Base-by-base conservation (phyloP, 768 basidiomycete species). In the Mycena haematopus region DNA sequence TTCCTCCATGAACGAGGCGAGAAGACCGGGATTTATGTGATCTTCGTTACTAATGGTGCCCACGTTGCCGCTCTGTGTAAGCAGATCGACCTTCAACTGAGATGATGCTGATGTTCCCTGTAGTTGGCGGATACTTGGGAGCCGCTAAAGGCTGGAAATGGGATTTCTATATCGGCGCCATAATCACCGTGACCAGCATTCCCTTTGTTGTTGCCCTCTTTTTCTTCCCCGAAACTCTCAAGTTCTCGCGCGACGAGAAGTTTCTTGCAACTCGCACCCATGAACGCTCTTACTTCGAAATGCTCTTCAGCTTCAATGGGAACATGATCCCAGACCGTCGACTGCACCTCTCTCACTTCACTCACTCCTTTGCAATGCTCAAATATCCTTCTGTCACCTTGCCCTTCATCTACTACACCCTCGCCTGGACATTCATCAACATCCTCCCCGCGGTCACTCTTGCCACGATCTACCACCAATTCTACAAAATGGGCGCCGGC, bases 1-100 rank as follows among this genome's bases (percentile, higher is more conserved):
- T 65, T 65, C 14, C 64, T 66, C 40, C 67, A 68, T 33, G 65
- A 68, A 27, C 44, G 67, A 14, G 67, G 67, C 19, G 67, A 65
- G 40, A 68, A 68, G 56, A 68, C 64, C 0, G 67, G 67, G 7
- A 42, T 68, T 17, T 68, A 65, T 29, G 56, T 57, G 24, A 56
- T 65, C 17, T 60, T 68, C 14, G 63, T 67, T 24, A 65, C 66
- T 6, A 65, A 61, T 17, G 63, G 63, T 42, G 58, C 63, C n/a
- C 66, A 67, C 33, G 49, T 60, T 24, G 57, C 59, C 6, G 58
- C 58, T 17, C 53, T 65, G 5, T 36, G 65, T 65, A 38, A 56
- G 60, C 14, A 29, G 7, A 25, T 21, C 6, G 14, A 44, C 25
- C 6, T 54, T 25, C 21, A 8, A 21, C 29, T 9, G 29, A 36